A percentile compares a stretch with the other conserved stretches of the same genome.
phyloP scores from a whole-genome alignment of 371 early-diverging fungal genomes.

The Actinomucor elegans region DNA sequence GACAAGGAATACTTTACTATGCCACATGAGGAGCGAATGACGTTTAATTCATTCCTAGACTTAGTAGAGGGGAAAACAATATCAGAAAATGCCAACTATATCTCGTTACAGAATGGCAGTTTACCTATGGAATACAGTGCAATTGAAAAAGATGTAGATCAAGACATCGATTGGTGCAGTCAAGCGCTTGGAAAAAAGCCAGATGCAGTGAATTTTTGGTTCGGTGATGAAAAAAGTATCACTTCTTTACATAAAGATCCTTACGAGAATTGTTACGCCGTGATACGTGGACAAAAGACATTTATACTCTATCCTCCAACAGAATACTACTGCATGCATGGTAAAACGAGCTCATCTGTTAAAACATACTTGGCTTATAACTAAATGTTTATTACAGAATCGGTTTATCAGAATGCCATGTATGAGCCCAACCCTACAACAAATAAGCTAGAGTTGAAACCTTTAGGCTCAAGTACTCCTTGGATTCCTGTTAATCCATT shows the following conservation, averaged over 20 bases:
- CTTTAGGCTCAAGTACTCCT: constrained; percentile 48
- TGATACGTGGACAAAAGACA: constrained; percentile 68
- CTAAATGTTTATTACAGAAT: constrained; percentile 43
- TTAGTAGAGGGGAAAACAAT: constrained; percentile 32
- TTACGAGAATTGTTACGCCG: constrained; percentile 80
- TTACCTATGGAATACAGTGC: constrained; percentile 53
- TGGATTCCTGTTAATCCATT: constrained; percentile 72
- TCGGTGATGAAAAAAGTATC: constrained; percentile 61
- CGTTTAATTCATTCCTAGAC: constrained; percentile 56
- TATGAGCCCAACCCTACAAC: constrained; percentile 38
- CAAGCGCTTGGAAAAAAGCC: constrained; percentile 65
- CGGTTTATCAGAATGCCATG: constrained; percentile 55
- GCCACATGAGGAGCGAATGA: constrained; percentile 65
- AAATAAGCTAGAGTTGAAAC: constrained; percentile 32
- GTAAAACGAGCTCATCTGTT: no score
- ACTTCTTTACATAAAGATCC: constrained; percentile 82
- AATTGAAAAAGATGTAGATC: constrained; percentile 61
- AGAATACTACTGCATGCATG: constrained; percentile 68
- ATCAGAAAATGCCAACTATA: constrained; percentile 51
- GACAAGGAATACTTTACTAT: constrained; percentile 60
- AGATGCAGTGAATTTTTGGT: constrained; percentile 84
- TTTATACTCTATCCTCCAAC: constrained; percentile 73
- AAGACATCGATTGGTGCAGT: constrained; percentile 60
- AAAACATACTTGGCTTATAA: no score
- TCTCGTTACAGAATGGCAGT: constrained; percentile 74